Conservation (phyloP, 1,139 yeast species). For the Geotrichum macrosporum region DNA sequence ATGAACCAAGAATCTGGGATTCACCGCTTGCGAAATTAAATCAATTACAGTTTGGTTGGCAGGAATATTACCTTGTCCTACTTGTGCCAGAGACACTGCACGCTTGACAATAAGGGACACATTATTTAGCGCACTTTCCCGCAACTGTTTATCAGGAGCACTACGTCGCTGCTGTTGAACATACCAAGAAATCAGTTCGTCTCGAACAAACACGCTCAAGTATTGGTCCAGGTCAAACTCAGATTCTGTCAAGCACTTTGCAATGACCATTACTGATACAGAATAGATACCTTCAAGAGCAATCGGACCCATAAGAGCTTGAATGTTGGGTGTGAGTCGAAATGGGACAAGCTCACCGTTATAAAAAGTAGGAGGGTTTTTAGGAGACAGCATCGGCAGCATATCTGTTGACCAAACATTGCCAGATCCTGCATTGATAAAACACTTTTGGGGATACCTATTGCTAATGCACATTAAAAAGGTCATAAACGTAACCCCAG, state of each 20-base stretch:
- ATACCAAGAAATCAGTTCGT: conserved; percentile 92
- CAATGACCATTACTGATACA: conserved; percentile 77
- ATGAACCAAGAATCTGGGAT: conserved; percentile 88
- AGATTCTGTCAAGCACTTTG: conserved; percentile 84
- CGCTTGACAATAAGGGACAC: conserved; percentile 79
- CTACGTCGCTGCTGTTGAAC: conserved; percentile 64
- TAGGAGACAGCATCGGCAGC: conserved; percentile 66
- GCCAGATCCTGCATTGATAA: conserved; percentile 77
- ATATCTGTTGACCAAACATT: conserved; percentile 92
- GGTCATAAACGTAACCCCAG: conserved; percentile 89
- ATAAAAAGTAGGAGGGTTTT: conserved; percentile 81
- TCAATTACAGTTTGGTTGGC: conserved; percentile 93
- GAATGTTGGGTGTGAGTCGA: conserved; percentile 93
- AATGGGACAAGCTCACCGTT: conserved; percentile 96
- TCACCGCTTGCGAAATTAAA: conserved; percentile 90
- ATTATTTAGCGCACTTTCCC: conserved; percentile 83
- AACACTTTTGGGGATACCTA: conserved; percentile 91
- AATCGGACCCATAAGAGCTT: conserved; percentile 87
- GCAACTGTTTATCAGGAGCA: conserved; percentile 71
- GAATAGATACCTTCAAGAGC: conserved; percentile 89
- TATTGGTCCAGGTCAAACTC: conserved; percentile 75
- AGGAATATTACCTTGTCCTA: conserved; percentile 67
- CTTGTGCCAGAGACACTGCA: conserved; percentile 62
- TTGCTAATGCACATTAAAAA: conserved; percentile 92
- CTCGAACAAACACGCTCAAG: conserved; percentile 86